These are phyloP conservation scores for Rhododendron williamsianum DNA, from an alignment of 148 eudicot species.

Conservation along the genomic window DNA sequence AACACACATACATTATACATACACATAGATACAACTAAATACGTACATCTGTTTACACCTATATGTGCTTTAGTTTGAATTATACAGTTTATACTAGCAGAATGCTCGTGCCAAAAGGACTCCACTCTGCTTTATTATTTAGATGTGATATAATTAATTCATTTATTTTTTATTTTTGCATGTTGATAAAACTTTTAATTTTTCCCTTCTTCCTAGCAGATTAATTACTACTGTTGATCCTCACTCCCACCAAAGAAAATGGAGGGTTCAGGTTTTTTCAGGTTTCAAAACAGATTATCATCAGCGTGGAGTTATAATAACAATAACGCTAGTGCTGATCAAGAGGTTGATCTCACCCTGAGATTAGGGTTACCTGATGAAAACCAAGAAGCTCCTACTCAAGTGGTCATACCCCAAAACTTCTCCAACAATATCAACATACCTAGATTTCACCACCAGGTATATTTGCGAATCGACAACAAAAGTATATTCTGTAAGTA, in stretches of 20 bases:
- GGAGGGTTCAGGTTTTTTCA: background rate
- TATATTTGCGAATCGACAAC: background rate
- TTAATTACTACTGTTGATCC: background rate
- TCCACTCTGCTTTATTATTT: background rate
- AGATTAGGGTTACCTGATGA: background rate
- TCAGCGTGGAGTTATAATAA: background rate
- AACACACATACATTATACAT: too few species aligned
- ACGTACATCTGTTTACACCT: too few species aligned
- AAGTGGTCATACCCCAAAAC: background rate
- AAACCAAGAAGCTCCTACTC: background rate
- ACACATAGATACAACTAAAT: too few species aligned
- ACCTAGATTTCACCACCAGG: background rate
- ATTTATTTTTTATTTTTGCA: background rate
- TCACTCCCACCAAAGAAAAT: background rate
- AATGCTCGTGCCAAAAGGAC: too few species aligned
- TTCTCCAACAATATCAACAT: background rate
- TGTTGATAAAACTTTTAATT: background rate
- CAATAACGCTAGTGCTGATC: background rate
- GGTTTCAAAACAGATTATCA: background rate
- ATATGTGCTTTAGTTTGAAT: too few species aligned
- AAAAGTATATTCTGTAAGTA: background rate
- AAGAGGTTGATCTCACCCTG: background rate
- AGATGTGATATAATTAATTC: background rate
- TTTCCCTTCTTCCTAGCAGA: background rate
- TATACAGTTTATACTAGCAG: too few species aligned